Base-by-base conservation (phyloP, 1,284 basidiomycete species). In the Sphaerobolus stellatus region DNA sequence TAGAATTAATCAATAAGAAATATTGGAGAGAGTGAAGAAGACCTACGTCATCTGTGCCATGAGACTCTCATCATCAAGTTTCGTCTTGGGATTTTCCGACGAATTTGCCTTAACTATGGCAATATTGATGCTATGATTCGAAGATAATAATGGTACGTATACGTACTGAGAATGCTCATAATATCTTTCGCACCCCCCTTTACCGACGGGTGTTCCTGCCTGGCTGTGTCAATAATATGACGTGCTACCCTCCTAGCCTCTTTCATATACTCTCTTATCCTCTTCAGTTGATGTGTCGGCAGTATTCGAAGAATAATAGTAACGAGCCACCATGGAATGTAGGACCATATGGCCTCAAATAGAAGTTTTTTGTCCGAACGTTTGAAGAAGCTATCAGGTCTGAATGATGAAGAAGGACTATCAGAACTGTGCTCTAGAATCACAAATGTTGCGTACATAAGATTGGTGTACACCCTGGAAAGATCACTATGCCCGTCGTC, bases 41-140 rank as follows among this genome's bases (percentile, higher is more conserved):
- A 7, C 20, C 33, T 25, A 33, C 48, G 48, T 49, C 75, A 86
- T 80, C 62, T 84, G 80, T 8, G 80, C 67, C 2, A 79, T 59
- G 59, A 83, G 64, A 55, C 83, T 83, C 27, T 75, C 72, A 25
- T 82, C 76, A 5, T 61, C 73, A 50, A 85, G 65, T 51, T 70
- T 70, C 27, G 68, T 68, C 52, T 70, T 73, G 46, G 71, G 71
- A 11, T 78, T 67, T 41, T 77, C 70, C 3, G 75, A 74, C 40
- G 69, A 69, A 56, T 84, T 84, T 7, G 81, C 81, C 61, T 74
- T 77, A 44, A 83, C 83, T 83, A 48, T 0, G 24, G 29, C 28
- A 9, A 18, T 4, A 44, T 30, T 40, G 28, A 14, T 16, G 16
- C 30, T 47, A 28, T 25, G 28, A 29, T 27, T 38, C 25, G 0